Percentiles rank a stretch among this genome's conserved stretches.
phyloP scores from a whole-genome alignment of 163 green algal species.

The Coccomyxa subellipsoidea region DNA sequence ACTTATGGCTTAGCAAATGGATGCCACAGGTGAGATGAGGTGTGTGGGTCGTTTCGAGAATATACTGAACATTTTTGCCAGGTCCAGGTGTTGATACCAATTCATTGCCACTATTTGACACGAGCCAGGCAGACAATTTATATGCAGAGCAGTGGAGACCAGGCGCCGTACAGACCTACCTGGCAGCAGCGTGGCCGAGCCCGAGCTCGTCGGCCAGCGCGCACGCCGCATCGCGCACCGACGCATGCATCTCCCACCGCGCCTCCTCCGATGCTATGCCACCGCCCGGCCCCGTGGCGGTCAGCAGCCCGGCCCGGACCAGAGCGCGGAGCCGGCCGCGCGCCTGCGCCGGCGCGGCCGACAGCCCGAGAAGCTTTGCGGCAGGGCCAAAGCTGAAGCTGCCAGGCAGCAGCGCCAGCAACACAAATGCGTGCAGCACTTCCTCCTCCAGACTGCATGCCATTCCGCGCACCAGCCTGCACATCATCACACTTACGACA shows the following conservation, averaged over 20 bases:
- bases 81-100: too few relatives aligned
- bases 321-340: conserved; percentile 17
- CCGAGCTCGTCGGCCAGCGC: conserved; percentile 23
- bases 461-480: conserved; percentile 24
- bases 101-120: too few relatives aligned
- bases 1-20: too few relatives aligned
- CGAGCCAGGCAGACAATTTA: too few relatives aligned
- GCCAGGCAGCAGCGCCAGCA: conserved; percentile 16
- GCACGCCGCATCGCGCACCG: conserved; percentile 14
- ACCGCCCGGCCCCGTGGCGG: background rate
- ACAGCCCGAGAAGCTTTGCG: conserved; percentile 16
- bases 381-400: conserved; percentile 16
- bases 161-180: too few relatives aligned
- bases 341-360: background rate
- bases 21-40: too few relatives aligned
- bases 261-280: conserved; percentile 6
- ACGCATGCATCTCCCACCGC: conserved; percentile 17
- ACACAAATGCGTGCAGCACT: conserved; percentile 11
- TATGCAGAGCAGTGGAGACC: too few relatives aligned
- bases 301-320: conserved; percentile 14
- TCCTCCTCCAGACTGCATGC: conserved; percentile 15
- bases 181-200: conserved; percentile 20
- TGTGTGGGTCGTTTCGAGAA: too few relatives aligned
- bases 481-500: background rate
- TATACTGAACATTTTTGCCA: too few relatives aligned